Evolutionary conservation across 371 early-diverging fungal genomes (phyloP), one percentile per base, ranked within the genome.

Genomic region (Rhizopus microsporus): DNA sequence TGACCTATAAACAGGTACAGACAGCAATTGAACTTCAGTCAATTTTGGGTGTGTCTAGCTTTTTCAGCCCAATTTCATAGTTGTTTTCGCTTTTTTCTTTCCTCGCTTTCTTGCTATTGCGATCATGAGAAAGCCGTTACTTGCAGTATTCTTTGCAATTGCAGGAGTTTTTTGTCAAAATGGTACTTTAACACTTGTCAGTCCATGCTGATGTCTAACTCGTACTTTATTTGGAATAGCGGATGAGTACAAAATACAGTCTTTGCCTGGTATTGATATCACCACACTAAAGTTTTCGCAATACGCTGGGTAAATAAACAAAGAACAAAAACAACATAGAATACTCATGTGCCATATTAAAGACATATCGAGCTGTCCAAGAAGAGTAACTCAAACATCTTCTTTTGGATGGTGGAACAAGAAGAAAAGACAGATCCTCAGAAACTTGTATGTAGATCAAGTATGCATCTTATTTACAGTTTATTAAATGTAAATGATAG

Each of bases 241-340:
- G 33, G 75, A 82, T 29, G 84, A 85, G 54, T 86, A 80, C 51
- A 77, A 76, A 55, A 71, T 88, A 7, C 74, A 65, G 4, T 58
- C 62, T 9, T 51, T 88, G 9, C 88, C 87, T 34, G 83, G 78
- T 32, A 59, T 86, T 16, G 68, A 74, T 50, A 63, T 68, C 6
- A 52, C 62, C 3, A 64, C 52, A 32, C 34, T 75, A 5, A 54
- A 63, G 9, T 68, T 80, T 52, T 73, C 59, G 31, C 86, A 86
- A 75, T 84, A 86, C 72, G 85, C 88, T 30, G 88, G 88, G 86
- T 86, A 75, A 60, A 31, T 34, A 34, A 30, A 53, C 17, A 30
- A 12, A 8, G 8, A 12, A 13, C 7, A 10, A 15, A 15, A 0
- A 5, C 12, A 17, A 4, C 16, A 52, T 42, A 8, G n/a, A 30